Base-by-base conservation (phyloP, 108 stramenopile species). In the Fragilariopsis cylindrus region DNA sequence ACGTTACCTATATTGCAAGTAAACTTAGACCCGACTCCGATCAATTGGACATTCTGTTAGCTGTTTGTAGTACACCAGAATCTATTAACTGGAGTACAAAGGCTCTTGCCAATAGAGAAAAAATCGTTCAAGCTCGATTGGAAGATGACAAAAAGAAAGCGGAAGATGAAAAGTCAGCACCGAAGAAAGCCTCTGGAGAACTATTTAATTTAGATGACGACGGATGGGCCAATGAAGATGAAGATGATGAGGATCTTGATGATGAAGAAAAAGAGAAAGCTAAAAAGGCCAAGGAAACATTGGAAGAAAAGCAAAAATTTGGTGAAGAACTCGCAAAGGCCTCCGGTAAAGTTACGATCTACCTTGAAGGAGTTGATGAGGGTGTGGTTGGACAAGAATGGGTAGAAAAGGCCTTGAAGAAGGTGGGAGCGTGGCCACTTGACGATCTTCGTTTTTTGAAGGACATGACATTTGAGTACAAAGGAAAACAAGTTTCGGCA, bases 331-430 rank as follows among this genome's bases (percentile, higher is more conserved):
- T 83, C 40, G 69, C 76, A 60, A 82, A 84, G 60, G 88, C 88
- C 6, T 85, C 87, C 5, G 93, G 88, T 39, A 87, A 88, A n/a
- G 53, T 71, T 16, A 83, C 84, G 53, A 49, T 85, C 43, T 78
- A 69, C 43, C 69, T 95, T 48, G 94, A 95, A 79, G 94, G 91
- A 53, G 56, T 92, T 19, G 94, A 95, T 70, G 86, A 91, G 3
- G 90, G 90, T 43, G 94, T 95, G 0, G 60, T 95, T 44, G 94
- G 94, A 57, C 88, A 91, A 69, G 58, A 74, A 45, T 95, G 94
- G 94, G 91, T 95, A 3, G 76, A 86, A 55, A 63, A 54, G 13
- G 74, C 77, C 41, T 69, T 92, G 48, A 64, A 30, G 16, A 56
- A 67, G 13, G 56, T 72, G 48, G 82, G 84, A 5, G 72, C 68